Conservation (phyloP, 139 green algal species). For the Bryopsis sp. region DNA sequence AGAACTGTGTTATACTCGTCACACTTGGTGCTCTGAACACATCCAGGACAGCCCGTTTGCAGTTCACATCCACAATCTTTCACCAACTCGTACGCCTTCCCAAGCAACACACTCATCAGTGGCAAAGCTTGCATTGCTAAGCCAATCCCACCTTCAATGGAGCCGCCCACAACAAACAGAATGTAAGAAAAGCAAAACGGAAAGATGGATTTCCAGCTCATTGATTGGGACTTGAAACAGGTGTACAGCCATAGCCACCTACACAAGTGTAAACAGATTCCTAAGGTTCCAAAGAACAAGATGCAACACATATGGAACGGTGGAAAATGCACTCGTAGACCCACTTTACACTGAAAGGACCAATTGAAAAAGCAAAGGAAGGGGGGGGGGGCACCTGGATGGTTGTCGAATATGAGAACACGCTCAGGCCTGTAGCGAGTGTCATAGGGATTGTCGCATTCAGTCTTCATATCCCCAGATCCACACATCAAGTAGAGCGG, state of each 20-base stretch:
- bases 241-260: no score
- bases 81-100: slow-evolving; percentile 60
- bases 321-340: background rate
- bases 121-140: slow-evolving; percentile 38
- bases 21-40: slow-evolving; percentile 78
- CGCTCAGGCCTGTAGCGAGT: slow-evolving; percentile 74
- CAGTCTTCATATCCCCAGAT: slow-evolving; percentile 49
- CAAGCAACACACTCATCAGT: slow-evolving; percentile 59
- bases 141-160: no score
- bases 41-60: slow-evolving; percentile 67
- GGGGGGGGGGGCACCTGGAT: slow-evolving; percentile 42
- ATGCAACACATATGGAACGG: slow-evolving; percentile 1
- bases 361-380: background rate
- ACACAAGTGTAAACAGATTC: no score
- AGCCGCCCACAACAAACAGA: no score
- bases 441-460: slow-evolving; percentile 44
- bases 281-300: no score
- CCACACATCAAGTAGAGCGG: slow-evolving; percentile 68
- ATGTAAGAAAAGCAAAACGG: no score
- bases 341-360: background rate
- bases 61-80: slow-evolving; percentile 52
- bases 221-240: no score
- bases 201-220: no score
- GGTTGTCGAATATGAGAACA: slow-evolving; percentile 85
- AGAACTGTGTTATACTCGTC: slow-evolving; percentile 75